These are phyloP conservation scores for Serendipita sp. DNA, from an alignment of 768 basidiomycete species.

Conservation along the genomic window DNA sequence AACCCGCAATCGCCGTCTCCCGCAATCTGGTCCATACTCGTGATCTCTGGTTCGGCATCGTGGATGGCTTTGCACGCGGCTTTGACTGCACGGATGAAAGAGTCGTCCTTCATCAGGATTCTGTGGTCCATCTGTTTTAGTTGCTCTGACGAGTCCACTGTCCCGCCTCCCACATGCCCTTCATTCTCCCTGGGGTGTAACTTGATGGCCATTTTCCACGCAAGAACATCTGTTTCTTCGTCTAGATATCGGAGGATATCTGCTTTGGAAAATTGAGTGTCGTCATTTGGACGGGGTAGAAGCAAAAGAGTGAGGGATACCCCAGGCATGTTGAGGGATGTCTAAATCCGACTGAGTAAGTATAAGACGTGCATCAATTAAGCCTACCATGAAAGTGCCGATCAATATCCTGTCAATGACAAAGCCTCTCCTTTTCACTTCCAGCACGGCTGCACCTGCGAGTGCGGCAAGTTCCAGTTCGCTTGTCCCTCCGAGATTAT, in stretches of 20 bases:
- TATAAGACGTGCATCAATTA: neutral
- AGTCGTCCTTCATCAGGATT: neutral
- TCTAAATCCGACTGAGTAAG: slow-evolving; percentile 28
- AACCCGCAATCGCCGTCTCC: slow-evolving; percentile 77
- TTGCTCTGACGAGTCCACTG: neutral
- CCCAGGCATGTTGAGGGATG: slow-evolving; percentile 85
- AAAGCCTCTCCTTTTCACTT: slow-evolving; percentile 41
- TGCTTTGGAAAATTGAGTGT: slow-evolving; percentile 20
- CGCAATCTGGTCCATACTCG: slow-evolving; percentile 75
- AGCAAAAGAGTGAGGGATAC: slow-evolving; percentile 74
- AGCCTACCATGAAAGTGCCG: slow-evolving; percentile 72
- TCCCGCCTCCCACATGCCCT: neutral
- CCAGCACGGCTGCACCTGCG: slow-evolving; percentile 31
- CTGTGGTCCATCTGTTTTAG: neutral
- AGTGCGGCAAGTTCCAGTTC: slow-evolving; percentile 66
- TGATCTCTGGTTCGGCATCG: slow-evolving; percentile 75
- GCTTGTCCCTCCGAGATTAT: slow-evolving; percentile 75
- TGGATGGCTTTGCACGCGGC: slow-evolving; percentile 52
- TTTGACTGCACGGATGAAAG: slow-evolving; percentile 37
- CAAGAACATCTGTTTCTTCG: slow-evolving; percentile 49
- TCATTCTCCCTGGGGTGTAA: neutral
- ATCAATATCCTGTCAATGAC: slow-evolving; percentile 45
- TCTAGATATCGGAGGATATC: slow-evolving; percentile 54
- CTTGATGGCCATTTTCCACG: slow-evolving; percentile 63
- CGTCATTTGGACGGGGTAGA: slow-evolving; percentile 36